phyloP scores from a whole-genome alignment of 2,329 filamentous ascomycete genomes.

The Fusarium begoniae region DNA sequence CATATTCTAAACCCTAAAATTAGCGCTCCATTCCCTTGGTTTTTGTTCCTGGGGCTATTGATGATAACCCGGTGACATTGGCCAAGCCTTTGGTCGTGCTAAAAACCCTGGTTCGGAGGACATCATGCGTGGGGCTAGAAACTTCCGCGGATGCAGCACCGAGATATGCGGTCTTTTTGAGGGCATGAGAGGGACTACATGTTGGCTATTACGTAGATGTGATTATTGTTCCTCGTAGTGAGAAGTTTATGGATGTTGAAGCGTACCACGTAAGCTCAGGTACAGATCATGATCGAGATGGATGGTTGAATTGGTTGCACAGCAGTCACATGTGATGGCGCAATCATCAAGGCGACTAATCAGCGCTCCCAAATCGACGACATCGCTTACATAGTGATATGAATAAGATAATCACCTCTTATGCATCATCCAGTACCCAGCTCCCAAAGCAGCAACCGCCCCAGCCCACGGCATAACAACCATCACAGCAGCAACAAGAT shows the following conservation, averaged over 20 bases:
- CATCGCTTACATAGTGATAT: not conserved
- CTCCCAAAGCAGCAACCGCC: slow-evolving; percentile 6
- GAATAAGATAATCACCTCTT: not conserved
- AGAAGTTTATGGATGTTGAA: not conserved
- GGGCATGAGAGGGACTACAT: not conserved
- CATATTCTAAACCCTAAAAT: slow-evolving; percentile 32
- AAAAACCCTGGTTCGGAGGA: slow-evolving; percentile 1
- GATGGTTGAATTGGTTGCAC: not conserved
- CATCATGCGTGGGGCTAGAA: slow-evolving; percentile 9
- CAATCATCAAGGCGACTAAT: not conserved
- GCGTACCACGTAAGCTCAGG: not conserved
- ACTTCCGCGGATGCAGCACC: not conserved
- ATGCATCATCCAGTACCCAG: slow-evolving; percentile 13
- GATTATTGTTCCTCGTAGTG: no score
- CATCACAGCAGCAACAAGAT: slow-evolving; percentile 1
- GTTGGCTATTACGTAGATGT: not conserved
- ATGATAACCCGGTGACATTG: slow-evolving; percentile 4
- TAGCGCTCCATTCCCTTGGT: not conserved
- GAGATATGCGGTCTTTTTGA: not conserved
- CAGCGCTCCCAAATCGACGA: not conserved
- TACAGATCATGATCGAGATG: not conserved
- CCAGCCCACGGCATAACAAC: slow-evolving; percentile 33
- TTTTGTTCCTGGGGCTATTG: slow-evolving; percentile 2
- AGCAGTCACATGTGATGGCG: not conserved
- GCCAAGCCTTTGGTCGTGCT: slow-evolving; percentile 4